These are phyloP conservation scores for Penicillium sclerotigenum DNA, from an alignment of 2,329 filamentous ascomycete species.

Conservation along the genomic window DNA sequence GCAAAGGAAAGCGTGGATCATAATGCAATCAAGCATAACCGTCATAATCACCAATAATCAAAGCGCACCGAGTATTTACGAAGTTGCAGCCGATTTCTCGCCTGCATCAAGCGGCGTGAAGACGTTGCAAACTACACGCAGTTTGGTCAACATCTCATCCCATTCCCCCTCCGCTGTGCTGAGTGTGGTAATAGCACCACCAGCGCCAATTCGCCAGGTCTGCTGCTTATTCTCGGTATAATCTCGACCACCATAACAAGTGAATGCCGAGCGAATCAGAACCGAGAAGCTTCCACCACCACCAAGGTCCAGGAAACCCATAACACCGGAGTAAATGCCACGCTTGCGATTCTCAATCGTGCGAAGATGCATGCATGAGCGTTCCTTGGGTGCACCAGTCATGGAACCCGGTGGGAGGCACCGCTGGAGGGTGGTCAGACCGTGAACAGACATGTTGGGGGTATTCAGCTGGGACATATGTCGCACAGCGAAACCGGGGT, in stretches of 20 bases:
- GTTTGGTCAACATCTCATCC: slow-evolving; percentile 84
- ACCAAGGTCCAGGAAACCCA: slow-evolving; percentile 84
- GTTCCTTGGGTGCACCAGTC: slow-evolving; percentile 94
- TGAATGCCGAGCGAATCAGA: slow-evolving; percentile 77
- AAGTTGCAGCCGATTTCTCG: not conserved
- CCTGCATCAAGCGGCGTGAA: slow-evolving; percentile 34
- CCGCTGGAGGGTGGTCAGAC: slow-evolving; percentile 71
- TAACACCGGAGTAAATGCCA: slow-evolving; percentile 80
- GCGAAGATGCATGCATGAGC: slow-evolving; percentile 78
- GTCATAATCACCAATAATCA: not conserved
- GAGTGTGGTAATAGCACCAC: slow-evolving; percentile 82
- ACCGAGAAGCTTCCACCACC: slow-evolving; percentile 89
- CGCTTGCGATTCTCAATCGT: slow-evolving; percentile 63
- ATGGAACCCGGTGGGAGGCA: slow-evolving; percentile 88
- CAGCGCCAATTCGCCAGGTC: slow-evolving; percentile 79
- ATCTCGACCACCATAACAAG: slow-evolving; percentile 26
- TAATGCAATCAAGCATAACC: not conserved
- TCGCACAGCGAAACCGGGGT: slow-evolving; percentile 32
- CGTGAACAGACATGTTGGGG: slow-evolving; percentile 43
- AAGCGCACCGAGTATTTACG: not conserved
- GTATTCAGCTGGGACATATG: slow-evolving; percentile 31
- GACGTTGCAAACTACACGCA: slow-evolving; percentile 48
- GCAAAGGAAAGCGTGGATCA: slow-evolving; percentile 12
- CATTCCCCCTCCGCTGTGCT: slow-evolving; percentile 78
- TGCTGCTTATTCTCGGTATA: slow-evolving; percentile 22